Conservation (phyloP, 2,329 filamentous ascomycete genomes). For the Huntiella bhutanensis region DNA sequence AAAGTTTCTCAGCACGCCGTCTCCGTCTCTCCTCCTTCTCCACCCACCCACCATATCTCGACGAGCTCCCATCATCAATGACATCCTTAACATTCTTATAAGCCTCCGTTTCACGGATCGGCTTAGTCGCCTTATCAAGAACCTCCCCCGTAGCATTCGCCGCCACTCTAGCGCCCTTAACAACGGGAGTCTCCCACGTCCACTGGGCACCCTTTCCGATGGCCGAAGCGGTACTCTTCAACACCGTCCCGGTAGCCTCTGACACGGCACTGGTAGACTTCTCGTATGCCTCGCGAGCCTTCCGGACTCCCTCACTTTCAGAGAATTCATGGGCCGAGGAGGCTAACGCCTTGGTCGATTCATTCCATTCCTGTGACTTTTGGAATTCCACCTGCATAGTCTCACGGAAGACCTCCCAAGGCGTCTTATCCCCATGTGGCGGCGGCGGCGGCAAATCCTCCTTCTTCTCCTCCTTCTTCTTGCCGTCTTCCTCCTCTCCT, state of each 20-base stretch:
- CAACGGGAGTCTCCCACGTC: conserved; percentile 91
- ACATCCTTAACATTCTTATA: conserved; percentile 90
- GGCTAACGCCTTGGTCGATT: conserved; percentile 86
- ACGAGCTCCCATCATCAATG: conserved; percentile 92
- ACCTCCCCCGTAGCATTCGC: conserved; percentile 72
- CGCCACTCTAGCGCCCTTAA: conserved; percentile 76
- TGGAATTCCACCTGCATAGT: conserved; percentile 91
- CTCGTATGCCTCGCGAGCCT: conserved; percentile 70
- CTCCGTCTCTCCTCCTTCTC: conserved; percentile 87
- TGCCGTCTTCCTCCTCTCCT: conserved; percentile 21
- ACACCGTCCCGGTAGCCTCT: conserved; percentile 55
- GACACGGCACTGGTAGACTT: conserved; percentile 70
- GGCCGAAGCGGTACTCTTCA: conserved; percentile 70
- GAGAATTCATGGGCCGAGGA: conserved; percentile 78
- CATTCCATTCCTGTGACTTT: conserved; percentile 96
- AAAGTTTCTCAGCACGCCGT: conserved; percentile 55
- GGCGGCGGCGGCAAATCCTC: conserved; percentile 66
- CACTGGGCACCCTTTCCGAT: conserved; percentile 83
- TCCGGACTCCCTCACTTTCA: conserved; percentile 79
- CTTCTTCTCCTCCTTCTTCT: conserved; percentile 33
- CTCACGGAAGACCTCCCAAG: conserved; percentile 96
- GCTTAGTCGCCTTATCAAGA: conserved; percentile 85
- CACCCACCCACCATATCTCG: conserved; percentile 86
- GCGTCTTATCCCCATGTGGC: conserved; percentile 95
- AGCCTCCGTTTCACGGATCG: conserved; percentile 82